phyloP scores from a whole-genome alignment of 805 yeast species.

The Barnettozyma populi region DNA sequence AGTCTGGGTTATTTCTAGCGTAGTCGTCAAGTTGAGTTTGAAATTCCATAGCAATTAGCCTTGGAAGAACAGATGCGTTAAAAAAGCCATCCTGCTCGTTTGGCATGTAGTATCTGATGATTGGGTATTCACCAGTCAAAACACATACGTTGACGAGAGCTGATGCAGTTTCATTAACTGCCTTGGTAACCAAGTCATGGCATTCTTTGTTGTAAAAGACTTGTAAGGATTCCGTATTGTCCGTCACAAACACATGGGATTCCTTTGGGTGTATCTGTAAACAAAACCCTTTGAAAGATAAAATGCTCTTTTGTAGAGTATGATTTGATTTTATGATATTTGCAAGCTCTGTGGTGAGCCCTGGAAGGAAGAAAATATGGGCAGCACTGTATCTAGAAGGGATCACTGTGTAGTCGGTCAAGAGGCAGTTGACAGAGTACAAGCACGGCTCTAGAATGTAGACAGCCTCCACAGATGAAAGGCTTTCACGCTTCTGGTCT shows the following conservation, averaged over 20 bases:
- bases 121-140: conserved; percentile 82
- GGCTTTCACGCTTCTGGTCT: conserved; percentile 55
- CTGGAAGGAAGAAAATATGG: conserved; percentile 69
- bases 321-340: conserved; percentile 25
- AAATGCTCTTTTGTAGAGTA: conserved; percentile 25
- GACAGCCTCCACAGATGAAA: conserved; percentile 67
- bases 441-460: conserved; percentile 69
- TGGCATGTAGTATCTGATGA: conserved; percentile 66
- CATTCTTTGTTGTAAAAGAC: conserved; percentile 66
- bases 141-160: conserved; percentile 69
- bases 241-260: conserved; percentile 64
- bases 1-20: conserved; percentile 61
- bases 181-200: conserved; percentile 50
- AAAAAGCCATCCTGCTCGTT: conserved; percentile 41
- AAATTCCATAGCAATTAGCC: conserved; percentile 64
- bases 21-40: conserved; percentile 71
- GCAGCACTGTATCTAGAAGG: conserved; percentile 74
- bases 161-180: conserved; percentile 54
- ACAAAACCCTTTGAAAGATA: conserved; percentile 36
- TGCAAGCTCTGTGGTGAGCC: conserved; percentile 32
- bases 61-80: conserved; percentile 56
- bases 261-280: conserved; percentile 63
- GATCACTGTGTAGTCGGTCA: conserved; percentile 61
- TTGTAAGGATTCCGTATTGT: conserved; percentile 57
- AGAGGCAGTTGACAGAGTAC: conserved; percentile 68